These are phyloP conservation scores for Infundibulicybe gibba DNA, from an alignment of 768 basidiomycete genomes.

Conservation along the genomic window DNA sequence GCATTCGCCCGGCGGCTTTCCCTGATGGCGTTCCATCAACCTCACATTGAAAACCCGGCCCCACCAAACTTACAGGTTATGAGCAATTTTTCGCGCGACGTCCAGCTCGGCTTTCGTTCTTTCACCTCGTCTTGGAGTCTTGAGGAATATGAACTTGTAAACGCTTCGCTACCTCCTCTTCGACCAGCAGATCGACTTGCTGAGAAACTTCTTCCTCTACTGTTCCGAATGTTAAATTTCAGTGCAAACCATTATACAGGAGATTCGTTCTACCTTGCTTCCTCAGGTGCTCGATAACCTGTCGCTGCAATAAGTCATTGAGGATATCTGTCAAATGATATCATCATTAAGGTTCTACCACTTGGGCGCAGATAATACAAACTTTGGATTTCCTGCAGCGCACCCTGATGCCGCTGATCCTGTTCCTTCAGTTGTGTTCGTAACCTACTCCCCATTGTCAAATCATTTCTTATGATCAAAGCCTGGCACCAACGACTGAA, in stretches of 20 bases:
- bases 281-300: slow-evolving; percentile 41
- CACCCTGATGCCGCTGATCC: slow-evolving; percentile 38
- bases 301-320: slow-evolving; percentile 37
- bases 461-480: neutral
- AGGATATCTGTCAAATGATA: slow-evolving; percentile 34
- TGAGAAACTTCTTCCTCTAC: slow-evolving; percentile 45
- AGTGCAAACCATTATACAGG: neutral
- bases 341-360: neutral
- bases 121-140: slow-evolving; percentile 46
- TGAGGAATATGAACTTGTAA: slow-evolving; percentile 44
- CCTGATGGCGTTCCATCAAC: slow-evolving; percentile 22
- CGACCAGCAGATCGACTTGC: slow-evolving; percentile 47
- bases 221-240: slow-evolving; percentile 14
- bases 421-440: slow-evolving; percentile 38
- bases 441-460: slow-evolving; percentile 26
- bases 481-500: neutral
- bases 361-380: slow-evolving; percentile 6
- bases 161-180: slow-evolving; percentile 44
- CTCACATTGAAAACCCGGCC: neutral
- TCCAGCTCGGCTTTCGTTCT: slow-evolving; percentile 42
- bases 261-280: slow-evolving; percentile 33
- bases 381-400: slow-evolving; percentile 49
- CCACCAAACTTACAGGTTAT: slow-evolving; percentile 52
- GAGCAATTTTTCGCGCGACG: slow-evolving; percentile 39
- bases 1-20: slow-evolving; percentile 57